phyloP scores from a whole-genome alignment of 768 basidiomycete genomes.

The Tricholoma hemisulphureum region DNA sequence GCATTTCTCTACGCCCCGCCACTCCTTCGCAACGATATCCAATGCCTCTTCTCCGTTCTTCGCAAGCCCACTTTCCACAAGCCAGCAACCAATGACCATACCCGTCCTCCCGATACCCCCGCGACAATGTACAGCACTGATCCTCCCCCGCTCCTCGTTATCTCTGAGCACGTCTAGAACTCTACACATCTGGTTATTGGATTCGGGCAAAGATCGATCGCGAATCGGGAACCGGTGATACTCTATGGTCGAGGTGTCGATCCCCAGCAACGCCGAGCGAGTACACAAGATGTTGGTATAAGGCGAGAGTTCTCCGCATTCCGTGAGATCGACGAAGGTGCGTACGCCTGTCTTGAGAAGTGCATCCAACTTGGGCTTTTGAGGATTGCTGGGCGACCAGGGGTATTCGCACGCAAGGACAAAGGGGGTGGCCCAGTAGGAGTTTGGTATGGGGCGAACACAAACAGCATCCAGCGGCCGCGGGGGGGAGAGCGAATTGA shows the following conservation, averaged over 20 bases:
- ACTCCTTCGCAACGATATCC: slow-evolving; percentile 61
- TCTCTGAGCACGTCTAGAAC: slow-evolving; percentile 61
- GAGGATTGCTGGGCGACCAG: slow-evolving; percentile 58
- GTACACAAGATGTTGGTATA: slow-evolving; percentile 55
- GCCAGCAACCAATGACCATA: slow-evolving; percentile 66
- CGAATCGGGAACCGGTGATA: slow-evolving; percentile 81
- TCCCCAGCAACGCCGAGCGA: slow-evolving; percentile 54
- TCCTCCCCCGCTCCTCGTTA: slow-evolving; percentile 56
- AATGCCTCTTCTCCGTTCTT: slow-evolving; percentile 65
- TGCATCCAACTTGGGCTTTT: slow-evolving; percentile 69
- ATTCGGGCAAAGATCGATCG: slow-evolving; percentile 66
- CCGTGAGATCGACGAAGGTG: slow-evolving; percentile 85
- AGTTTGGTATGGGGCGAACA: slow-evolving; percentile 74
- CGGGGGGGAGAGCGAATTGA: slow-evolving; percentile 17
- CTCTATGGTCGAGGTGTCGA: slow-evolving; percentile 55
- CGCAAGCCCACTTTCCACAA: slow-evolving; percentile 64
- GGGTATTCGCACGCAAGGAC: slow-evolving; percentile 83
- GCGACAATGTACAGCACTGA: slow-evolving; percentile 75
- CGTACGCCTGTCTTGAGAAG: slow-evolving; percentile 70
- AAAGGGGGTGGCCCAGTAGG: slow-evolving; percentile 75
- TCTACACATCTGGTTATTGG: slow-evolving; percentile 53
- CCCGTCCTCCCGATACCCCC: slow-evolving; percentile 78
- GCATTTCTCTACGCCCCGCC: slow-evolving; percentile 78
- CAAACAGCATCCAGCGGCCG: slow-evolving; percentile 21
- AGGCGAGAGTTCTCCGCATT: slow-evolving; percentile 69